phyloP scores from a whole-genome alignment of 257 asterid species.

The Solanum dulcamara region DNA sequence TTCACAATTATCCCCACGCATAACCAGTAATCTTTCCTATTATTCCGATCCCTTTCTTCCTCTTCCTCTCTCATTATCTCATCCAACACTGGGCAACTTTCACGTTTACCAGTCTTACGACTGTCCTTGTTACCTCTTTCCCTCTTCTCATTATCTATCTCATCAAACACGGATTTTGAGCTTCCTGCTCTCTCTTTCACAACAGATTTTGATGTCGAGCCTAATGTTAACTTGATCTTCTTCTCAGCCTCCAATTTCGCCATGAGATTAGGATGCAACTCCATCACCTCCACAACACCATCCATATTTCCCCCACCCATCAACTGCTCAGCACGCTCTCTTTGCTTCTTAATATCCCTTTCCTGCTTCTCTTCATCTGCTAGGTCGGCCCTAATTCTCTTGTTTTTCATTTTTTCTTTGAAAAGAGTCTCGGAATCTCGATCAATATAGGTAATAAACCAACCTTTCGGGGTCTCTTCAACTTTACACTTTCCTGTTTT shows the following conservation, averaged over 20 bases:
- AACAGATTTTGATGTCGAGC: constrained; percentile 23
- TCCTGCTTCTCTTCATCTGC: constrained; percentile 91
- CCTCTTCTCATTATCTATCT: constrained; percentile 28
- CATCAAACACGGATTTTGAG: constrained; percentile 42
- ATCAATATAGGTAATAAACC: constrained; percentile 91
- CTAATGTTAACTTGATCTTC: constrained; percentile 54
- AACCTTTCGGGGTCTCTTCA: constrained; percentile 85
- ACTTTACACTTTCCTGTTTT: constrained; percentile 77
- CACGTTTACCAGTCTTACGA: constrained; percentile 4
- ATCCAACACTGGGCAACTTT: constrained; percentile 44
- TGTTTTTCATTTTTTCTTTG: constrained; percentile 89
- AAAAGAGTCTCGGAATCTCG: constrained; percentile 81
- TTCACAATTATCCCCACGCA: constrained; percentile 79
- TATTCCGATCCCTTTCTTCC: constrained; percentile 62
- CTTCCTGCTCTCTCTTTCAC: constrained; percentile 35
- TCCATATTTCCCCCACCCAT: constrained; percentile 8
- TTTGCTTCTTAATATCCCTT: constrained; percentile 72
- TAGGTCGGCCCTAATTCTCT: constrained; percentile 63
- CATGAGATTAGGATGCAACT: constrained; percentile 21
- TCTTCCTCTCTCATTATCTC: constrained; percentile 85
- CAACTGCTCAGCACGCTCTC: constrained; percentile 75
- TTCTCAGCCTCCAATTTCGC: constrained; percentile 46
- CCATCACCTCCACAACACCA: constrained; percentile 15
- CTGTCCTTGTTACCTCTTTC: constrained; percentile 28
- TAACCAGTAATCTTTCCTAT: constrained; percentile 90